A percentile compares a stretch with the other conserved stretches of the same genome.
Evolutionary conservation across 2,329 filamentous ascomycete genomes (phyloP).

Genomic region (Mycosphaerella sp.): DNA sequence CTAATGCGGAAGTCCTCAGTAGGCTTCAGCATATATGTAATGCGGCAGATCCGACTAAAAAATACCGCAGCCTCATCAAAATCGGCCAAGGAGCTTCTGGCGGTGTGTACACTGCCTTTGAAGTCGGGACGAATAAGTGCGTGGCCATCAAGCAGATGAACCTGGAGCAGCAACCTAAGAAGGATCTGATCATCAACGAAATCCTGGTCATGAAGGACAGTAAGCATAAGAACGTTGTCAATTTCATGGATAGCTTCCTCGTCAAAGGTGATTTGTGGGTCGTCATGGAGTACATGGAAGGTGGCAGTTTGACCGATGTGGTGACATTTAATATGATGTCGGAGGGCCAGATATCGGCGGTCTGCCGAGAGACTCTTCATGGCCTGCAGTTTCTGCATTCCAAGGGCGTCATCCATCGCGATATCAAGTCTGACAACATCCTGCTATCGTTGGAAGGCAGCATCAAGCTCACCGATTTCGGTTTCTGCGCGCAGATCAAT

Average conservation of each 20-base stretch:
- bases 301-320: slow-evolving; percentile 92
- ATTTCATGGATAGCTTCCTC: slow-evolving; percentile 96
- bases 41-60: slow-evolving; percentile 77
- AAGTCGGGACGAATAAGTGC: slow-evolving; percentile 73
- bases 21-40: slow-evolving; percentile 85
- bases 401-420: slow-evolving; percentile 95
- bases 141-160: slow-evolving; percentile 99
- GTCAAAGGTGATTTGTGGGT: slow-evolving; percentile 92
- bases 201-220: slow-evolving; percentile 99
- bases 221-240: slow-evolving; percentile 97
- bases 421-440: slow-evolving; percentile 99
- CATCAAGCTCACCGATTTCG: slow-evolving; percentile 98
- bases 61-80: slow-evolving; percentile 83
- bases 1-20: slow-evolving; percentile 70
- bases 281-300: slow-evolving; percentile 99
- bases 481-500: slow-evolving; percentile 97
- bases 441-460: slow-evolving; percentile 87
- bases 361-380: slow-evolving; percentile 86
- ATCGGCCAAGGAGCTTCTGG: slow-evolving; percentile 97
- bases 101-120: slow-evolving; percentile 88
- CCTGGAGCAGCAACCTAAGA: slow-evolving; percentile 95
- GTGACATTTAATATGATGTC: slow-evolving; percentile 99
- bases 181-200: slow-evolving; percentile 98
- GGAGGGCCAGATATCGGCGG: slow-evolving; percentile 91
- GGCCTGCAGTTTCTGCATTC: slow-evolving; percentile 93